Percentiles rank a stretch among this genome's conserved stretches.
Conservation (phyloP, 495 filamentous ascomycete species). For the Podospora pseudocomata region DNA sequence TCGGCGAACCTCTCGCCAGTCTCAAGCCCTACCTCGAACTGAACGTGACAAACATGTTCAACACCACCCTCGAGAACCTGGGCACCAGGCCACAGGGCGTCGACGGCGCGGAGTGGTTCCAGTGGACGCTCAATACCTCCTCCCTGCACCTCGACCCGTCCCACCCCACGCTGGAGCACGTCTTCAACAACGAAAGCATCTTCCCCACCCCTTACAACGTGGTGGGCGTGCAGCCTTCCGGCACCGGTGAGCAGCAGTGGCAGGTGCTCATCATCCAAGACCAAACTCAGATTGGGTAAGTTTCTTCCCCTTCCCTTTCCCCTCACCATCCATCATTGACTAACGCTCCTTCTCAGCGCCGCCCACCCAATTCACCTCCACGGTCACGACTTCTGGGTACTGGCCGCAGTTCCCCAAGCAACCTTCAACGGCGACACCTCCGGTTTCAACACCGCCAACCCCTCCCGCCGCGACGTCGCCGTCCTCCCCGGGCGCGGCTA, state of each 20-base stretch:
- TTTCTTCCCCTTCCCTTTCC: neutral
- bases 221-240: conserved; percentile 17
- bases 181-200: conserved; percentile 26
- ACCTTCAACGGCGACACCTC: conserved; percentile 22
- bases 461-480: conserved; percentile 56
- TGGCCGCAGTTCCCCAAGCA: conserved; percentile 37
- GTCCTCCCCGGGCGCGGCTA: conserved; percentile 40
- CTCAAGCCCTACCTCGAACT: conserved; percentile 34
- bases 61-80: conserved; percentile 21
- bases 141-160: conserved; percentile 33
- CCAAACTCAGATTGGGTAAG: conserved; percentile 6
- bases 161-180: conserved; percentile 28
- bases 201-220: conserved; percentile 38
- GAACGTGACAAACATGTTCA: conserved; percentile 28
- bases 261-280: conserved; percentile 27
- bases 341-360: conserved; percentile 1
- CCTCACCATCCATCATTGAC: too few species aligned
- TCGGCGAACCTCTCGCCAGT: conserved; percentile 29
- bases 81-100: conserved; percentile 11
- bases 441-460: conserved; percentile 41
- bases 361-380: conserved; percentile 42
- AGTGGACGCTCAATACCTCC: conserved; percentile 36
- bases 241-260: conserved; percentile 14
- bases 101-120: conserved; percentile 20
- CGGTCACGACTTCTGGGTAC: conserved; percentile 57